Conservation (phyloP, 768 basidiomycete species). For the Pholiota molesta region DNA sequence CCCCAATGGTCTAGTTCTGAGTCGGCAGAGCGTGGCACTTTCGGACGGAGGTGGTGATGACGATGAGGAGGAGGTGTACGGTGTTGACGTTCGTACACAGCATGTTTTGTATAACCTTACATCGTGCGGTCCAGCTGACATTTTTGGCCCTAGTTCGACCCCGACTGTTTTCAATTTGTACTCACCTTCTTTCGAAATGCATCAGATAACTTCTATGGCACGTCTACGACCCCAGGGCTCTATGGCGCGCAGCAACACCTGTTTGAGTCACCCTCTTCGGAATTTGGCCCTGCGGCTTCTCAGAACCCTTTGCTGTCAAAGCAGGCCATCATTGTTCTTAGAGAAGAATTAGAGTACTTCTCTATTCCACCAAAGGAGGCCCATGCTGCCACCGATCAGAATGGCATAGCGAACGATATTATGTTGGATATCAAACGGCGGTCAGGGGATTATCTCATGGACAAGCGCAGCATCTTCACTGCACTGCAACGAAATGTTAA, state of each 20-base stretch:
- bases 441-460: slow-evolving; percentile 87
- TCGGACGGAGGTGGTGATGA: slow-evolving; percentile 73
- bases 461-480: slow-evolving; percentile 92
- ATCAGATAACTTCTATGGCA: slow-evolving; percentile 92
- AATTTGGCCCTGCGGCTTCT: slow-evolving; percentile 62
- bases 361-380: slow-evolving; percentile 83
- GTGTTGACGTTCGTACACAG: slow-evolving; percentile 81
- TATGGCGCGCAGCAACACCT: slow-evolving; percentile 81
- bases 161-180: slow-evolving; percentile 93
- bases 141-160: slow-evolving; percentile 76
- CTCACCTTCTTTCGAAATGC: slow-evolving; percentile 90
- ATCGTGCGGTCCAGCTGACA: slow-evolving; percentile 6
- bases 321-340: slow-evolving; percentile 97
- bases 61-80: slow-evolving; percentile 93
- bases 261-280: slow-evolving; percentile 65
- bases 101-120: not conserved
- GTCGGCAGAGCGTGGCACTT: slow-evolving; percentile 78
- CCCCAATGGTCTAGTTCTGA: slow-evolving; percentile 94
- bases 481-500: slow-evolving; percentile 98
- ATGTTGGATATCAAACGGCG: slow-evolving; percentile 82
- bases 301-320: slow-evolving; percentile 94
- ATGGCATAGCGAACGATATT: slow-evolving; percentile 78
- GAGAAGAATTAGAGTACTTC: slow-evolving; percentile 98
- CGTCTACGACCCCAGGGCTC: slow-evolving; percentile 68
- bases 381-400: slow-evolving; percentile 66